Evolutionary conservation across 257 asterid species (phyloP), one percentile per base, ranked within the genome.

Genomic region (Fraxinus pennsylvanica): DNA sequence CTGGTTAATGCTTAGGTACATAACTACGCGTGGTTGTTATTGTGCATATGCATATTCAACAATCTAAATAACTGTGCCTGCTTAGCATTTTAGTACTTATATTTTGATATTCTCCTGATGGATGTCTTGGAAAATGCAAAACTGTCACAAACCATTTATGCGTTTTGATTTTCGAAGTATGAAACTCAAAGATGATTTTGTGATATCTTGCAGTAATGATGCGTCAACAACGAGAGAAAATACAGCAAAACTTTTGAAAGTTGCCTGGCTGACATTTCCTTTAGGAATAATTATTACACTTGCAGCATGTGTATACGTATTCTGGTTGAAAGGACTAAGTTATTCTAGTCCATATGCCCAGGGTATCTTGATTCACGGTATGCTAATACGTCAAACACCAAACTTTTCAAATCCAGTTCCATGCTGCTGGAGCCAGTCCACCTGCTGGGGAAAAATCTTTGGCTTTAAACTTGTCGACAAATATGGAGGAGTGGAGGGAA

Each of bases 211-310:
- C 89, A 93, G 98, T 82, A 91, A 86, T 65, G 96, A 82, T 79
- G 84, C 86, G 76, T 93, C 96, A 77, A 79, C 81, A 81, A 75
- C 80, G 65, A 85, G 81, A 84, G 85, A 80, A 78, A 87, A 89
- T 85, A 88, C 89, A 21, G 92, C 93, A 22, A 88, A 88, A 81
- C 90, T 93, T 80, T 84, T 93, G 88, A 96, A 88, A 90, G 89
- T 96, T 73, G 98, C 98, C 32, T 96, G 98, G 99, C 78, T 92
- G 82, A 87, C 93, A 47, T 84, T 91, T 65, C 99, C 98, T 57
- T 68, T 93, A 61, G 99, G 99, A 78, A 76, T 89, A 72, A 57
- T 89, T 43, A 79, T 90, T 73, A 89, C 97, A 36, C 36, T 86
- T 78, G 81, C 82, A 10, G 99, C 91, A 76, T 89, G 93, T 70